phyloP scores from a whole-genome alignment of 208 protist genomes.

The Crithidia sp. region DNA sequence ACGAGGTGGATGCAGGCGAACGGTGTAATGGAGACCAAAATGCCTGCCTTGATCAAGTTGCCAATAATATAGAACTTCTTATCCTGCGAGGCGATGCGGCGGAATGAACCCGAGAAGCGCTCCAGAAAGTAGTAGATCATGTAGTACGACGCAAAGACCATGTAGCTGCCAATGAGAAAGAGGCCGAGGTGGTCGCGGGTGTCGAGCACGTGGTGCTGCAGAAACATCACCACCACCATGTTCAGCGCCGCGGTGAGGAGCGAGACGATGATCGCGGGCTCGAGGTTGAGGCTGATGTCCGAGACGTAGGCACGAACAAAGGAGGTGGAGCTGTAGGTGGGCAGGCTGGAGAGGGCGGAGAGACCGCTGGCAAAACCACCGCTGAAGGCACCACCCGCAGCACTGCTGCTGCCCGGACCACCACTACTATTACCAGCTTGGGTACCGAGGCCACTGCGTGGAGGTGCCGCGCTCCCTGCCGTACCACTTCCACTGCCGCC shows the following conservation, averaged over 20 bases:
- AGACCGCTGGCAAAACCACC: conserved; percentile 16
- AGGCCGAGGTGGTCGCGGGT: conserved; percentile 87
- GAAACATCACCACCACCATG: conserved; percentile 71
- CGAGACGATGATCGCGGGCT: conserved; percentile 74
- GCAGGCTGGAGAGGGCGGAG: conserved; percentile 43
- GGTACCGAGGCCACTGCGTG: too few species aligned
- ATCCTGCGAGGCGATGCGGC: conserved; percentile 79
- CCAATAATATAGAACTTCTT: conserved; percentile 94
- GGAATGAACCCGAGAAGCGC: conserved; percentile 75
- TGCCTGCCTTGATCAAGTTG: conserved; percentile 90
- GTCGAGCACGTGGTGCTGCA: conserved; percentile 86
- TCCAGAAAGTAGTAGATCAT: conserved; percentile 91
- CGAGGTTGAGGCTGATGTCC: conserved; percentile 69
- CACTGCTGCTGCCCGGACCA: background rate
- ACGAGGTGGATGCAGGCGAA: conserved; percentile 81
- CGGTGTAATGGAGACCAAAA: conserved; percentile 89
- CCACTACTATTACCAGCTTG: background rate
- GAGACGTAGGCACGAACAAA: conserved; percentile 88
- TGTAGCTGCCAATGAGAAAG: conserved; percentile 88
- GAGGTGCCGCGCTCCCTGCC: too few species aligned
- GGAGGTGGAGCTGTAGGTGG: conserved; percentile 78
- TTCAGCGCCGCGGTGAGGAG: conserved; percentile 71
- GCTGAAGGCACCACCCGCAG: background rate
- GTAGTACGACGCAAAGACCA: conserved; percentile 88
- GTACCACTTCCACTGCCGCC: too few species aligned